phyloP scores from a whole-genome alignment of 768 basidiomycete species.

The Hortiboletus campestris region DNA sequence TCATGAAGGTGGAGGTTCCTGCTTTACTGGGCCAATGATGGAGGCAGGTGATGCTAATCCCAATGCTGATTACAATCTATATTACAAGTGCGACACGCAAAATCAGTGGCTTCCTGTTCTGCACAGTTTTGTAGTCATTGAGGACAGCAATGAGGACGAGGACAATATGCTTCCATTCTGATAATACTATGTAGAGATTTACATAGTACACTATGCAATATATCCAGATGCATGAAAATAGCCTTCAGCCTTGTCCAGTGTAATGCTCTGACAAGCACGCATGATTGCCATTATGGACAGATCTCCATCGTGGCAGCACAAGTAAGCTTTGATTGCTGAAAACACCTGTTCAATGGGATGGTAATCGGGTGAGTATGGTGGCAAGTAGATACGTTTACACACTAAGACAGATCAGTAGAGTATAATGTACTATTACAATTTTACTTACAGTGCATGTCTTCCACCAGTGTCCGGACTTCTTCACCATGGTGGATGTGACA shows the following conservation, averaged over 20 bases:
- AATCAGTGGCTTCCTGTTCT: slow-evolving; percentile 1
- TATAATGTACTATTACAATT: not conserved
- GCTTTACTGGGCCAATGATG: not conserved
- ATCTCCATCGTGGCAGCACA: not conserved
- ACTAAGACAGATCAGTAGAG: not conserved
- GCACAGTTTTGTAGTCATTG: not conserved
- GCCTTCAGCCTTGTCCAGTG: not conserved
- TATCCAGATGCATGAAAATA: no score
- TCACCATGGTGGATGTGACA: no score
- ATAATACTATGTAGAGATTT: not conserved
- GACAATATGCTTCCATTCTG: not conserved
- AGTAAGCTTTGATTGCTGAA: not conserved
- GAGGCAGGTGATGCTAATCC: not conserved
- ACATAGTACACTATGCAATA: no score
- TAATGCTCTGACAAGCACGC: not conserved
- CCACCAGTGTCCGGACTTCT: slow-evolving; percentile 5
- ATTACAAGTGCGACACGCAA: not conserved
- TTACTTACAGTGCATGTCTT: slow-evolving; percentile 16
- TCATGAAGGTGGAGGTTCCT: not conserved
- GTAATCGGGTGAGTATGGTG: slow-evolving; percentile 13
- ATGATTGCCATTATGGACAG: not conserved
- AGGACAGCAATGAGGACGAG: not conserved
- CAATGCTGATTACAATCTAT: not conserved
- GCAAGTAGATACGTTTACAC: slow-evolving; percentile 25
- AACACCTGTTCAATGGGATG: slow-evolving; percentile 25